These are phyloP conservation scores for Trichocladium antarcticum DNA, from an alignment of 495 filamentous ascomycete genomes.

Conservation along the genomic window DNA sequence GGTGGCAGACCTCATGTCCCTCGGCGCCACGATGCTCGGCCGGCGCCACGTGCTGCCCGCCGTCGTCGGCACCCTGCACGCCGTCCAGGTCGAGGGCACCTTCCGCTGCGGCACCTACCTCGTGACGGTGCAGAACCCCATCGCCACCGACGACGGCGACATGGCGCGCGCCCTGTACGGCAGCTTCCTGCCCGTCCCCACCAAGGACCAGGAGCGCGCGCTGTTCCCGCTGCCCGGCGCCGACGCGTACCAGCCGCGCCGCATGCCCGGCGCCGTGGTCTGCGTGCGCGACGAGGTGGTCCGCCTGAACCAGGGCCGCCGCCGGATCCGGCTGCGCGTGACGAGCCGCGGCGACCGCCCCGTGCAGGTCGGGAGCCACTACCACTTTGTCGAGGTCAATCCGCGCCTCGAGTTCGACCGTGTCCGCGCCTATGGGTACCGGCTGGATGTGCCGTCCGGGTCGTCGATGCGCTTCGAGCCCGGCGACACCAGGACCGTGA, in stretches of 20 bases:
- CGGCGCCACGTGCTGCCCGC: conserved; percentile 84
- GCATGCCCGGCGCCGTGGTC: conserved; percentile 71
- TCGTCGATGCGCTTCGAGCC: conserved; percentile 94
- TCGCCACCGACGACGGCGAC: conserved; percentile 79
- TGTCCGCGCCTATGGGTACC: conserved; percentile 67
- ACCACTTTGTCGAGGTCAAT: conserved; percentile 93
- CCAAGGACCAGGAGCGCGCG: conserved; percentile 32
- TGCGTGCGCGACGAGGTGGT: conserved; percentile 60
- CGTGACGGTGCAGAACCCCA: conserved; percentile 87
- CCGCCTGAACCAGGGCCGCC: conserved; percentile 61
- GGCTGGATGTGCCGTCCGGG: conserved; percentile 82
- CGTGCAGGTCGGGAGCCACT: conserved; percentile 90
- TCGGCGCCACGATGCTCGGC: conserved; percentile 86
- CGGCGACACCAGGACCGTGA: conserved; percentile 87
- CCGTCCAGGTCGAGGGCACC: conserved; percentile 90
- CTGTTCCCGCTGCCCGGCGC: conserved; percentile 51
- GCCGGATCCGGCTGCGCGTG: conserved; percentile 61
- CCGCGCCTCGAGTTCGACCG: conserved; percentile 87
- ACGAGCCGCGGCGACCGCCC: conserved; percentile 85
- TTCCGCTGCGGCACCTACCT: conserved; percentile 87
- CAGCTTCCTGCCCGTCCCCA: conserved; percentile 78
- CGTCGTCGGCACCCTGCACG: conserved; percentile 61
- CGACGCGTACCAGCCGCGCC: conserved; percentile 50
- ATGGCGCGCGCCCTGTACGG: conserved; percentile 80
- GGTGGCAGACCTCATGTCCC: conserved; percentile 85